Conservation (phyloP, 148 eudicot species). For the Camellia sinensis region DNA sequence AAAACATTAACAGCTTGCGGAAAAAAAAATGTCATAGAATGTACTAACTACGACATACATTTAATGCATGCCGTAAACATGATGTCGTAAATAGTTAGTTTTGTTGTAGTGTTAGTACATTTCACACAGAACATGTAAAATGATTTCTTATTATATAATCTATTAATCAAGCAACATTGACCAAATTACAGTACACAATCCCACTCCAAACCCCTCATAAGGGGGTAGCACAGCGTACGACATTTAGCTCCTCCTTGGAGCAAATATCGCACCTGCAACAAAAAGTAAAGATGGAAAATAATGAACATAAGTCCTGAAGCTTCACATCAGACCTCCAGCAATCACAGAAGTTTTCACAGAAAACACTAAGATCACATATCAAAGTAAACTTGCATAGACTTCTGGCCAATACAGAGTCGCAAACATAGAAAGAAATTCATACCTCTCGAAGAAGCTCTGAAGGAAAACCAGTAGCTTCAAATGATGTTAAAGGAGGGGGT, state of each 20-base stretch:
- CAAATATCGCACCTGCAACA: slow-evolving; percentile 99
- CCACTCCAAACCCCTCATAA: slow-evolving; percentile 49
- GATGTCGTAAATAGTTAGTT: too few relatives aligned
- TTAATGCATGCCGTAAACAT: too few relatives aligned
- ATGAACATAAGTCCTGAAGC: slow-evolving; percentile 48
- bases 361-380: slow-evolving; percentile 21
- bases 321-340: slow-evolving; percentile 46
- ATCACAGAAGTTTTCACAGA: slow-evolving; percentile 36
- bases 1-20: too few relatives aligned
- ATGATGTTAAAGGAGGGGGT: slow-evolving; percentile 72
- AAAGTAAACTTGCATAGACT: slow-evolving; percentile 31
- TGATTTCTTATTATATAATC: too few relatives aligned
- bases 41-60: too few relatives aligned
- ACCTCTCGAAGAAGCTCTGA: slow-evolving; percentile 81
- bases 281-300: slow-evolving; percentile 52
- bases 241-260: slow-evolving; percentile 97
- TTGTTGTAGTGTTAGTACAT: too few relatives aligned
- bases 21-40: too few relatives aligned
- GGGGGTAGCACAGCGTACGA: slow-evolving; percentile 93
- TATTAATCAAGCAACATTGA: too few relatives aligned
- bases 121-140: too few relatives aligned
- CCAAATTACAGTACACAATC: too few relatives aligned
- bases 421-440: slow-evolving; percentile 23
- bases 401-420: slow-evolving; percentile 16
- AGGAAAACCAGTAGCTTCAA: slow-evolving; percentile 84